A percentile compares a stretch with the other conserved stretches of the same genome.
Conservation (phyloP, 768 basidiomycete genomes). For the Podaxis sp. region DNA sequence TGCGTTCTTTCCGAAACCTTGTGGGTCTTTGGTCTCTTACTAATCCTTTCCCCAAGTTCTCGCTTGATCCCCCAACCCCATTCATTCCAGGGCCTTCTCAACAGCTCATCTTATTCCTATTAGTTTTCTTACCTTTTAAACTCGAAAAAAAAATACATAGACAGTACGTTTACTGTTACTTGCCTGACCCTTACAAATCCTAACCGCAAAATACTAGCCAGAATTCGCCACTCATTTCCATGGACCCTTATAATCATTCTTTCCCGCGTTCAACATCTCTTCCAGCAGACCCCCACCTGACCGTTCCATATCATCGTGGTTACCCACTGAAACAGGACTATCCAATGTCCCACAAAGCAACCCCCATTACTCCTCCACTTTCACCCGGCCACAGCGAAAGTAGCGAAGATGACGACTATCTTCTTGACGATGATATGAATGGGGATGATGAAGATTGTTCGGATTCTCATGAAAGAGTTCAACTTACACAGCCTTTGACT, state of each 20-base stretch:
- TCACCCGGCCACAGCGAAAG: conserved; percentile 13
- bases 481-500: conserved; percentile 8
- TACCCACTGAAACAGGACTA: neutral
- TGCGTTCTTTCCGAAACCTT: neutral
- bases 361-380: conserved; percentile 17
- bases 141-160: neutral
- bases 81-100: conserved; percentile 3
- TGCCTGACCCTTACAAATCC: neutral
- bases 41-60: neutral
- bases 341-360: neutral
- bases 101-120: conserved; percentile 1
- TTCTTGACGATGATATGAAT: conserved; percentile 11
- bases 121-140: neutral
- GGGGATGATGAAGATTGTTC: conserved; percentile 2
- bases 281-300: conserved; percentile 14
- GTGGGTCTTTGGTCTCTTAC: neutral
- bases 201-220: neutral
- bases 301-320: neutral
- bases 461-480: neutral
- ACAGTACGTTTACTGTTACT: neutral
- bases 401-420: conserved; percentile 11
- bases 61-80: conserved; percentile 1
- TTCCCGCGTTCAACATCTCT: conserved; percentile 30
- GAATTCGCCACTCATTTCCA: neutral
- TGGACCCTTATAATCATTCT: conserved; percentile 11